Conservation (phyloP, 768 basidiomycete species). For the Psilocybe sp. region DNA sequence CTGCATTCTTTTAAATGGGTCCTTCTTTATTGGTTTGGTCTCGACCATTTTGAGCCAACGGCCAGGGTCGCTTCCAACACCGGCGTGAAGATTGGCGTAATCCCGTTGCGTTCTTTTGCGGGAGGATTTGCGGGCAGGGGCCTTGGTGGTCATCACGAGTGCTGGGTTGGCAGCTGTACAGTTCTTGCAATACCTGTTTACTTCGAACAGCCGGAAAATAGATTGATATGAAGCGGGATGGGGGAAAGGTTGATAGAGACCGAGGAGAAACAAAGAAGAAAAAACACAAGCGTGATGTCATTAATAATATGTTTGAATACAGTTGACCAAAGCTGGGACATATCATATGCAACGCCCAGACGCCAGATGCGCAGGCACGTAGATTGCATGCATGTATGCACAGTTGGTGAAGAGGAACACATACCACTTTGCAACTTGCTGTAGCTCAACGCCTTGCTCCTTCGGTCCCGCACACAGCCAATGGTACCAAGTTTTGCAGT, state of each 20-base stretch:
- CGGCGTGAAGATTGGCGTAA: slow-evolving; percentile 68
- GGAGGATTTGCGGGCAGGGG: slow-evolving; percentile 77
- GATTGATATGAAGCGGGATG: slow-evolving; percentile 4
- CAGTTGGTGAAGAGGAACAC: slow-evolving; percentile 16
- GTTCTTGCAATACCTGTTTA: slow-evolving; percentile 62
- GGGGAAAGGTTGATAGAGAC: neutral
- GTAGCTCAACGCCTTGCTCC: slow-evolving; percentile 53
- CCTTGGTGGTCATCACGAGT: slow-evolving; percentile 69
- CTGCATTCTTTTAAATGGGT: slow-evolving; percentile 65
- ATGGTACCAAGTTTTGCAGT: slow-evolving; percentile 81
- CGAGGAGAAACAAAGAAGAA: slow-evolving; percentile 5
- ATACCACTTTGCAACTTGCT: slow-evolving; percentile 77
- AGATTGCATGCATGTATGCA: neutral
- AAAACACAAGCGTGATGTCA: slow-evolving; percentile 13
- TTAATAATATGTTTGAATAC: slow-evolving; percentile 2
- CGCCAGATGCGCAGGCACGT: no score
- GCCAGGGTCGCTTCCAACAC: slow-evolving; percentile 60
- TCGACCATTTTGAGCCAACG: slow-evolving; percentile 72
- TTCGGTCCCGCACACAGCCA: slow-evolving; percentile 67
- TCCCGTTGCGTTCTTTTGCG: slow-evolving; percentile 73
- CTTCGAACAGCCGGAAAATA: neutral
- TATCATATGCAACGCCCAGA: no score
- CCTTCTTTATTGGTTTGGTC: slow-evolving; percentile 57
- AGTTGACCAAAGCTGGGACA: slow-evolving; percentile 10
- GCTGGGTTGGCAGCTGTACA: slow-evolving; percentile 61